Evolutionary conservation across 768 basidiomycete species (phyloP), one percentile per base, ranked within the genome.

Genomic region (Termitomyces sp.): DNA sequence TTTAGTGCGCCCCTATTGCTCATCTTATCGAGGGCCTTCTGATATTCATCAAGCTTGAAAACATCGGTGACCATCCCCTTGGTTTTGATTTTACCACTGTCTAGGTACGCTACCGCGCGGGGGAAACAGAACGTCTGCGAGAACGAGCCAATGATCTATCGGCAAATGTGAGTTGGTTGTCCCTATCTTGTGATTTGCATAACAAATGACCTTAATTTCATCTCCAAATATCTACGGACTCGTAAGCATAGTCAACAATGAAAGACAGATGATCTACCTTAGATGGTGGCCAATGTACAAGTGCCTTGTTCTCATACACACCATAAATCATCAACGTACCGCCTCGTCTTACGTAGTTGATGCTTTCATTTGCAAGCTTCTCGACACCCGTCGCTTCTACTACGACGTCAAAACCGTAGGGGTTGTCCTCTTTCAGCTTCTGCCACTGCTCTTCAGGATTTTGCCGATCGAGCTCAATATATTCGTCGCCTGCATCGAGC

Each of bases 101-200:
- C 93, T 19, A 96, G 83, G 68, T 94, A 94, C 12, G 85, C 89
- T 37, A 96, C 84, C 2, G 93, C 91, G 5, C 93, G 85, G 44
- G 92, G 91, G 86, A 96, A 94, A 71, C 92, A 94, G 72, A 77
- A 86, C 0, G 86, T 86, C 62, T 94, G 93, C 9, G 92, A 88
- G 75, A 94, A 94, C 0, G 92, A 94, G 12, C 92, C 91, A 57
- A 94, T 90, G 63, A 94, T 93, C 88, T 91, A 38, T 31, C 38
- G 17, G 5, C 12, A 37, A 40, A 47, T 17, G 45, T 60, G 37
- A 64, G 47, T 8, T 28, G 23, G 33, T 10, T 3, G 11, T 19
- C 38, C 10, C 8, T 6, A 3, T 41, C 2, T 33, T 28, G 17
- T 54, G 12, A 23, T 21, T 11, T 1, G 12, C 14, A 21, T 11